Evolutionary conservation across 176 grass and related monocot genomes (phyloP), one percentile per base, ranked within the genome.

Genomic region (Alopecurus myosuroides): DNA sequence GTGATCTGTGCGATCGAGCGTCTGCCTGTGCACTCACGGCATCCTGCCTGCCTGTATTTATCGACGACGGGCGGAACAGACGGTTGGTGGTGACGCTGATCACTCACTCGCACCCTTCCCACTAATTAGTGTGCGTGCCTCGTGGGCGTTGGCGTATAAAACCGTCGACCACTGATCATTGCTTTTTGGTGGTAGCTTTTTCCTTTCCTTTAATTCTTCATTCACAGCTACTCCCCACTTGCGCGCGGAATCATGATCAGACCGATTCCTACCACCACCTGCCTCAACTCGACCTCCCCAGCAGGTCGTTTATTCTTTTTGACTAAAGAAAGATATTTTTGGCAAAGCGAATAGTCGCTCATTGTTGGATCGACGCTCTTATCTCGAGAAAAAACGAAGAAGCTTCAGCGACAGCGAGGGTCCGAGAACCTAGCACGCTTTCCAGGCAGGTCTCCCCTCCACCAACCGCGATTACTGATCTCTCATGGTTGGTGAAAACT

Each of bases 41-140:
- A 19, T 19, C 8, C 9, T 22, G 18, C 39, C 20, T 18, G 81
- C 2, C 7, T 4, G n/a, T 79, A 73, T 80, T 49, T 86, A 79
- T 73, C 40, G 13, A 10, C 40, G 9, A 10, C 29, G 11, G 1
- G 17, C 7, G 7, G 8, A 17, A 8, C 46, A 49, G 18, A 5
- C 26, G 48, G 61, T 85, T 70, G 84, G 84, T 70, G 84, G 84
- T 85, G 83, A 17, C 48, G 25, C 62, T 30, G 14, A 42, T 72
- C 7, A 18, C 37, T 72, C 7, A 18, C 37, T 62, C 40, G 11
- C 12, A 48, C 26, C 45, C 3, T 49, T 31, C 17, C 29, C 15
- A 22, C 77, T 26, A 61, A 7, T 13, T 58, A 1, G 15, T 46
- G 45, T 46, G 45, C 44, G 46, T 49, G 46, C 18, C 46, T 49